Percentiles rank a stretch among this genome's conserved stretches.
phyloP scores from a whole-genome alignment of 2,329 filamentous ascomycete genomes.

The Pseudogymnoascus verrucosus region DNA sequence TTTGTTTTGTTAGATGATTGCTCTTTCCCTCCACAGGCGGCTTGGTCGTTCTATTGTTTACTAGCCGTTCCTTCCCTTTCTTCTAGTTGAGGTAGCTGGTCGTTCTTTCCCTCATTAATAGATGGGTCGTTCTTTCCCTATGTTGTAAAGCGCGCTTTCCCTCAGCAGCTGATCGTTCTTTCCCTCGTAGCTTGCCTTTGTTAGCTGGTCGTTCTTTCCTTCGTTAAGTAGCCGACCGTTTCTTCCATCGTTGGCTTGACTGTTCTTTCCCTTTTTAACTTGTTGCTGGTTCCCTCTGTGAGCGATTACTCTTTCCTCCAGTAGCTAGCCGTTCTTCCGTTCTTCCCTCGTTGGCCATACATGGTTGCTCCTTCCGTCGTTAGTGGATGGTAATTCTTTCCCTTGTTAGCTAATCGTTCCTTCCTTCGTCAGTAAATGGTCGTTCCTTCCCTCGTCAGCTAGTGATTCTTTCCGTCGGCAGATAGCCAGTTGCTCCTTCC shows the following conservation, averaged over 20 bases:
- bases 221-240: too few relatives aligned
- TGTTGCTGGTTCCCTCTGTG: too few relatives aligned
- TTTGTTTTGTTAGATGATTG: too few relatives aligned
- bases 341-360: too few relatives aligned
- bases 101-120: neutral
- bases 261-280: neutral
- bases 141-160: too few relatives aligned
- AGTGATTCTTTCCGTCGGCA: neutral
- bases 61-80: neutral
- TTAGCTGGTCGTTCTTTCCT: neutral
- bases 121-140: too few relatives aligned
- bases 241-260: too few relatives aligned
- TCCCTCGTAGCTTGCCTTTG: too few relatives aligned
- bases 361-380: neutral
- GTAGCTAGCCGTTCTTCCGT: too few relatives aligned
- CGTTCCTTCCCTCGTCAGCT: neutral
- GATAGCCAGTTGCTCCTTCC: neutral
- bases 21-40: neutral
- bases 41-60: neutral
- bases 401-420: neutral
- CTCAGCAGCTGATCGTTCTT: neutral
- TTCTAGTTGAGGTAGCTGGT: neutral
- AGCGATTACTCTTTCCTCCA: too few relatives aligned
- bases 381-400: too few relatives aligned
- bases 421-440: too few relatives aligned